Conservation (phyloP, 1,139 yeast genomes). For the Protomyces gravidus region DNA sequence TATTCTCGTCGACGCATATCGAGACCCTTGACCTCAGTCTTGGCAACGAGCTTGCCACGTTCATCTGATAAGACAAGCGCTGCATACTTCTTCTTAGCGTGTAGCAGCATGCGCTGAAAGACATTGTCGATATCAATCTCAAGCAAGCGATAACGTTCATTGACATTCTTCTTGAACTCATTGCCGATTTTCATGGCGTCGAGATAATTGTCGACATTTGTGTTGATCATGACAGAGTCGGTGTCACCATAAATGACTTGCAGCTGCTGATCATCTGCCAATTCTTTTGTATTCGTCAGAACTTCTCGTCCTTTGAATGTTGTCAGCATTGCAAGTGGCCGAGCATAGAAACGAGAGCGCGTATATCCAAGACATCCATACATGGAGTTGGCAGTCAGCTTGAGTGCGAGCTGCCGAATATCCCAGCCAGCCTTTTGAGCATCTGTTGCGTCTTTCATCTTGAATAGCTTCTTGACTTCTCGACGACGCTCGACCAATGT, state of each 20-base stretch:
- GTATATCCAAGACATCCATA: slow-evolving; percentile 97
- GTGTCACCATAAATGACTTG: slow-evolving; percentile 97
- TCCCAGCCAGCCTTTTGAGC: slow-evolving; percentile 67
- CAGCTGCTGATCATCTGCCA: slow-evolving; percentile 78
- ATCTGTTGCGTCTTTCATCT: slow-evolving; percentile 60
- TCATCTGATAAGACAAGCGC: slow-evolving; percentile 61
- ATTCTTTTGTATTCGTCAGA: slow-evolving; percentile 83
- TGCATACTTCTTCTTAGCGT: slow-evolving; percentile 97
- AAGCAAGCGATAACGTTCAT: slow-evolving; percentile 76
- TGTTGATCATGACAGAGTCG: slow-evolving; percentile 97
- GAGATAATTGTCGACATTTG: slow-evolving; percentile 62
- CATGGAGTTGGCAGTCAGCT: slow-evolving; percentile 97
- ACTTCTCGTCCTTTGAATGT: slow-evolving; percentile 96
- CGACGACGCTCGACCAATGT: slow-evolving; percentile 86
- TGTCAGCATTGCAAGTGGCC: slow-evolving; percentile 91
- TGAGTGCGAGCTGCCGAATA: slow-evolving; percentile 91
- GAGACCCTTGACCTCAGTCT: slow-evolving; percentile 87
- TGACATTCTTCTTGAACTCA: slow-evolving; percentile 76
- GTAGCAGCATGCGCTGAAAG: slow-evolving; percentile 75
- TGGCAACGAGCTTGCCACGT: slow-evolving; percentile 48
- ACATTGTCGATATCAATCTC: slow-evolving; percentile 96
- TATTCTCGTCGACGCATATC: slow-evolving; percentile 97
- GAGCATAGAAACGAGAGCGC: slow-evolving; percentile 88
- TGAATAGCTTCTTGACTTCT: slow-evolving; percentile 82
- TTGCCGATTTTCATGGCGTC: slow-evolving; percentile 83